phyloP scores from a whole-genome alignment of 192 early-diverging fungal species.

The Umbelopsis sp. region DNA sequence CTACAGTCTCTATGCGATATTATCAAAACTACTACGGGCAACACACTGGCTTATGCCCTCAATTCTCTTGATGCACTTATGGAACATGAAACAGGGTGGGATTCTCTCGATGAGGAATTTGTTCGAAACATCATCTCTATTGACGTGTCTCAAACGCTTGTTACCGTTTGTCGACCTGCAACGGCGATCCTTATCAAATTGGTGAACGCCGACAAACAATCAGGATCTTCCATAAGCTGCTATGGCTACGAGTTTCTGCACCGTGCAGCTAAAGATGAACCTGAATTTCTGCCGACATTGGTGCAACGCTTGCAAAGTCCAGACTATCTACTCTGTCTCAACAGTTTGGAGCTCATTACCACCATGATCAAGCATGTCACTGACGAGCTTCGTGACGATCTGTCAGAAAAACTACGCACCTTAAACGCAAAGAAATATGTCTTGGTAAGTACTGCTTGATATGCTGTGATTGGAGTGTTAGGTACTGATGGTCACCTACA shows the following conservation, averaged over 20 bases:
- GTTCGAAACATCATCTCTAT: conserved; percentile 58
- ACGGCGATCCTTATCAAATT: conserved; percentile 72
- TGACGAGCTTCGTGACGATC: conserved; percentile 48
- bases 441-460: conserved; percentile 42
- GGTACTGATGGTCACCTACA: neutral
- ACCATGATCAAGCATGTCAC: conserved; percentile 65
- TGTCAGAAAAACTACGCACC: conserved; percentile 54
- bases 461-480: neutral
- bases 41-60: conserved; percentile 72
- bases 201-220: conserved; percentile 42
- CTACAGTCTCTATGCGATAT: conserved; percentile 59
- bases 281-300: conserved; percentile 51
- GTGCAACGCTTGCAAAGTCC: conserved; percentile 60
- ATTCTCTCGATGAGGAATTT: conserved; percentile 49
- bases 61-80: conserved; percentile 63
- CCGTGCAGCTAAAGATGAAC: conserved; percentile 48
- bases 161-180: conserved; percentile 72
- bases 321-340: conserved; percentile 66
- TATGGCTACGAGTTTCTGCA: conserved; percentile 60
- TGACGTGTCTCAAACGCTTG: conserved; percentile 65
- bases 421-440: conserved; percentile 53
- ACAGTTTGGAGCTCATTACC: conserved; percentile 65
- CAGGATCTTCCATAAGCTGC: conserved; percentile 24
- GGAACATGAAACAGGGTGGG: conserved; percentile 72
- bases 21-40: conserved; percentile 60